Conservation (phyloP, 305 asterid species). For the Fraxinus velutina region DNA sequence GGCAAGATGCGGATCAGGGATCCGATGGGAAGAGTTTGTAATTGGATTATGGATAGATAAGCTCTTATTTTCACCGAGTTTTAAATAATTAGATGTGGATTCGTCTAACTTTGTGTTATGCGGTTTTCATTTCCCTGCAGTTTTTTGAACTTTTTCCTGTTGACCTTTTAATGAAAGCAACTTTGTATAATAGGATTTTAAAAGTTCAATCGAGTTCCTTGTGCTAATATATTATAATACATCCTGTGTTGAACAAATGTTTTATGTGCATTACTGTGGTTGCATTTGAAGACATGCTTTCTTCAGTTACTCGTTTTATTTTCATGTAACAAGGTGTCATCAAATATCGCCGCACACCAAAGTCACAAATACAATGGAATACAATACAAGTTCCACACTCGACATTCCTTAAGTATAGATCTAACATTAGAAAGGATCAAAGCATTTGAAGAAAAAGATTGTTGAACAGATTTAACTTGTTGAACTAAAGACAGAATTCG, state of each 20-base stretch:
- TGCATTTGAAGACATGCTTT: conserved; percentile 14
- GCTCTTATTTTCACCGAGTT: not conserved
- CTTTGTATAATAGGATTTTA: conserved; percentile 30
- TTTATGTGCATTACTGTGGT: conserved; percentile 25
- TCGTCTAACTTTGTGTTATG: not conserved
- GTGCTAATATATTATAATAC: conserved; percentile 2
- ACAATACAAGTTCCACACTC: not conserved
- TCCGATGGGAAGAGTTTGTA: conserved; percentile 41
- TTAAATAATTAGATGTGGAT: conserved; percentile 24
- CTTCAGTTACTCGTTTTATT: not conserved
- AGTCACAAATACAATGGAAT: not conserved
- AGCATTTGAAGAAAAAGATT: too few species aligned
- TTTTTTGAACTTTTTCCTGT: conserved; percentile 16
- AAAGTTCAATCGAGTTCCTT: conserved; percentile 6
- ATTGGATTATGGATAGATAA: conserved; percentile 17
- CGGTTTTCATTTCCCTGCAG: conserved; percentile 3
- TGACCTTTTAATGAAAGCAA: conserved; percentile 23
- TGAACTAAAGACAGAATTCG: too few species aligned
- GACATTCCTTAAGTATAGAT: too few species aligned
- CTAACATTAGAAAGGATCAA: too few species aligned
- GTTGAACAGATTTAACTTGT: too few species aligned
- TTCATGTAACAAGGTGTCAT: not conserved
- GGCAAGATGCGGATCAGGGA: conserved; percentile 57
- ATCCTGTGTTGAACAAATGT: not conserved
- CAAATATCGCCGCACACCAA: not conserved